Evolutionary conservation across 768 basidiomycete genomes (phyloP), one percentile per base, ranked within the genome.

Genomic region (Fomitopsis serialis): DNA sequence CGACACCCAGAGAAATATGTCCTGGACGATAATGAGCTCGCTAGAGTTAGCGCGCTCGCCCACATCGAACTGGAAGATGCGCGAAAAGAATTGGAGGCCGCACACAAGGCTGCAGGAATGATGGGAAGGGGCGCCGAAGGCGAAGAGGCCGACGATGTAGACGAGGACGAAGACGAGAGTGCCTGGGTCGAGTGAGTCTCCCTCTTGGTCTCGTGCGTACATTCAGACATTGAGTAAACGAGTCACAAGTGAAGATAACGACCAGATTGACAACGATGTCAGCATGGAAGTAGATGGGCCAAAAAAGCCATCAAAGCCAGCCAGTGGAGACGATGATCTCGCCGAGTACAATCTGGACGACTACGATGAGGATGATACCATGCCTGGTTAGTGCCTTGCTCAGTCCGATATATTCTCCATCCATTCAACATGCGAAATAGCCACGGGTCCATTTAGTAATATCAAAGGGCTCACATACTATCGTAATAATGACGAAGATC

Each of bases 391-490:
- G 56, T 40, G n/a, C 35, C 36, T 53, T 37, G 24, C 50, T 24
- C 45, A 46, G 36, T 36, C 17, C 15, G 51, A 9, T 11, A 11
- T 37, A 45, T 50, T 44, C 27, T 45, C 44, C 25, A n/a, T 19
- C 32, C 5, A 48, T 48, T 17, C 12, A 36, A 34, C 40, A 21
- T 40, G 42, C 1, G 35, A 43, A 54, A 24, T 58, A 89, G 88
- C 72, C 42, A 66, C 72, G 56, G 88, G 94, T 36, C 89, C 89
- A 17, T 99, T 99, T 72, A 92, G 87, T 68, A 95, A 92, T 63
- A 92, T 98, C 69, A 96, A 97, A 66, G 96, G 95, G 17, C 73
- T 99, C 48, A 87, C 88, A 21, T 96, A 90, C 66, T 94, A 98
- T 69, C 82, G 84, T 48, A 84, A 93, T 61, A 93, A 94, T 63